Percentiles rank a stretch among this genome's conserved stretches.
These are phyloP conservation scores for Eucalyptus curtisii DNA, from an alignment of 345 rosid species.

Conservation along the genomic window DNA sequence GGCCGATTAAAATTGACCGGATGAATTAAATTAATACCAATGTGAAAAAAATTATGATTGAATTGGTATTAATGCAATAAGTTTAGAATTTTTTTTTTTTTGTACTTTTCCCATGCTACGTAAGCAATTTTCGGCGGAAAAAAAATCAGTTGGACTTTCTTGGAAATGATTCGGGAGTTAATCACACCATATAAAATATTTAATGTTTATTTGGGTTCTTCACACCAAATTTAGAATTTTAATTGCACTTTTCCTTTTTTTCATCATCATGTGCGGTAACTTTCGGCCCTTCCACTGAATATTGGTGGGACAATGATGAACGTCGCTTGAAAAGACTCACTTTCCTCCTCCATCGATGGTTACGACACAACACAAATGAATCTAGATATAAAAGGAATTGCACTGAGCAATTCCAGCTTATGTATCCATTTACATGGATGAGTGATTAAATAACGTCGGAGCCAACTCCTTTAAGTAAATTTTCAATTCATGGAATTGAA, in stretches of 20 bases:
- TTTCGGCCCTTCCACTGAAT: not conserved
- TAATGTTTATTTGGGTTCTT: not conserved
- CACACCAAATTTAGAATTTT: not conserved
- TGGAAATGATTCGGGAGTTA: not conserved
- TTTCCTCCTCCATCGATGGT: not conserved
- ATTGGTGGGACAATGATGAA: not conserved
- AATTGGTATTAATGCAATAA: too few species aligned
- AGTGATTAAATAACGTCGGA: not conserved
- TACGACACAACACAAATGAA: not conserved
- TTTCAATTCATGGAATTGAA: not conserved
- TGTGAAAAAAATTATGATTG: too few species aligned
- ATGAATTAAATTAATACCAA: too few species aligned
- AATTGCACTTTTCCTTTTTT: not conserved
- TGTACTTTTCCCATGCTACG: rapidly evolving
- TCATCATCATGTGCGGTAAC: not conserved
- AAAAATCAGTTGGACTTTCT: not conserved
- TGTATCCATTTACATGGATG: not conserved
- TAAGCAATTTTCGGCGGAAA: not conserved
- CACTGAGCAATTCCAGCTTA: not conserved
- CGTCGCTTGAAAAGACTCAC: not conserved
- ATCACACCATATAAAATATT: not conserved
- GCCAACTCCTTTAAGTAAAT: not conserved
- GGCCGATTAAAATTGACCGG: rapidly evolving
- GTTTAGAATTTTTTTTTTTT: too few species aligned
- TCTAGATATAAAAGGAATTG: not conserved